These are phyloP conservation scores for Prunus mongolica DNA, from an alignment of 306 rosid species.

Conservation along the genomic window DNA sequence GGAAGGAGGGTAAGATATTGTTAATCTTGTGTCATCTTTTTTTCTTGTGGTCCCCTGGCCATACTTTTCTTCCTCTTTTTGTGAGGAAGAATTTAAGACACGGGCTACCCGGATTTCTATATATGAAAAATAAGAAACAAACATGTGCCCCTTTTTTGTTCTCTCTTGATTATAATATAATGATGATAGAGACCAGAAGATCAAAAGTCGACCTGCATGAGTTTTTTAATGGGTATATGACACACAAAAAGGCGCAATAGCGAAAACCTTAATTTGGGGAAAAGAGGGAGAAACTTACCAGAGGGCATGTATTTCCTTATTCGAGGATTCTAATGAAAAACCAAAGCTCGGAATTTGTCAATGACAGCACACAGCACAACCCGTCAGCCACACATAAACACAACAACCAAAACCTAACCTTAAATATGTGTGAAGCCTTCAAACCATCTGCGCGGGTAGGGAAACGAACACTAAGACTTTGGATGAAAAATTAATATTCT, in stretches of 20 bases:
- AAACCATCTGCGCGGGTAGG: background rate
- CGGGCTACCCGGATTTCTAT: constrained; percentile 16
- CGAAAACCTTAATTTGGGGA: constrained; percentile 12
- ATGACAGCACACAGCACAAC: background rate
- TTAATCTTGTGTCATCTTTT: constrained; percentile 19
- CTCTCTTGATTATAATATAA: background rate
- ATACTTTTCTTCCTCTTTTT: constrained; percentile 17
- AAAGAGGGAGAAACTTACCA: background rate
- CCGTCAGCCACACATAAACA: background rate
- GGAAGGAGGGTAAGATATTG: constrained; percentile 4
- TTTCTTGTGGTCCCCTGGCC: constrained; percentile 24
- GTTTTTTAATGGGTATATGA: background rate
- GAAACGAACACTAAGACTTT: too few species aligned
- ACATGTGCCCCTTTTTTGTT: background rate
- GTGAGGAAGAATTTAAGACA: constrained; percentile 27
- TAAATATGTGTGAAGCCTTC: background rate
- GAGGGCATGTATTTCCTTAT: background rate
- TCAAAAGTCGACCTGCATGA: background rate
- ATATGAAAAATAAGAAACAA: constrained; percentile 3
- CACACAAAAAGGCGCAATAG: background rate
- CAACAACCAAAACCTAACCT: background rate
- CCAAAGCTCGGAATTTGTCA: background rate
- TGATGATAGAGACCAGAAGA: constrained; percentile 14
- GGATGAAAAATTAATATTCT: too few species aligned
- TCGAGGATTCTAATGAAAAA: background rate